Evolutionary conservation across 352 stramenopile genomes (phyloP).

Genomic region (Pythium oligandrum): DNA sequence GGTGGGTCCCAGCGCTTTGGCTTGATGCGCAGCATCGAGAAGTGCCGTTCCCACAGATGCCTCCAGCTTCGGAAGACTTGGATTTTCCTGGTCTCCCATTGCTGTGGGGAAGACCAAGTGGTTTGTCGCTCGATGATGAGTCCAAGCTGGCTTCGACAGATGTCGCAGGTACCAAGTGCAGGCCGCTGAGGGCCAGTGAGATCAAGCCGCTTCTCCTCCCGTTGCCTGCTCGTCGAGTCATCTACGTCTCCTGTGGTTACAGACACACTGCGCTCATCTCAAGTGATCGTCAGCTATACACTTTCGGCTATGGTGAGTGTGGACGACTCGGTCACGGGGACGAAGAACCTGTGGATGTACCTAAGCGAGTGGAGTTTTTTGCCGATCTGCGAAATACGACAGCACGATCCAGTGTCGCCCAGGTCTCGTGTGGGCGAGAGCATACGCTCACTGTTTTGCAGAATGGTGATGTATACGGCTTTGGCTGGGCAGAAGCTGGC

Average conservation of each 20-base stretch:
- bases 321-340: slow-evolving; percentile 67
- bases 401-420: slow-evolving; percentile 25
- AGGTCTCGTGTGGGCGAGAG: slow-evolving; percentile 75
- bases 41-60: neutral
- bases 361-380: slow-evolving; percentile 55
- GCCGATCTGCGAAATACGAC: slow-evolving; percentile 29
- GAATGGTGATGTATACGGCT: slow-evolving; percentile 71
- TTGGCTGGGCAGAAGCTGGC: slow-evolving; percentile 82
- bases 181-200: slow-evolving; percentile 11
- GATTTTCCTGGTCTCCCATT: slow-evolving; percentile 50
- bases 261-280: slow-evolving; percentile 73
- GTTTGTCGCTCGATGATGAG: slow-evolving; percentile 60
- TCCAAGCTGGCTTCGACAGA: slow-evolving; percentile 16
- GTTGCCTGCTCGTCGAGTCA: slow-evolving; percentile 42
- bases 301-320: slow-evolving; percentile 79
- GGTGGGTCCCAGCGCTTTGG: slow-evolving; percentile 48
- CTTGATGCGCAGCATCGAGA: slow-evolving; percentile 18
- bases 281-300: slow-evolving; percentile 59
- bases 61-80: slow-evolving; percentile 25
- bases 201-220: slow-evolving; percentile 43
- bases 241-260: slow-evolving; percentile 74
- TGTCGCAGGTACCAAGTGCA: slow-evolving; percentile 8
- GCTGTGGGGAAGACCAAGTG: slow-evolving; percentile 48
- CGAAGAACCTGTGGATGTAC: slow-evolving; percentile 39
- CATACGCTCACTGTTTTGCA: slow-evolving; percentile 77